phyloP scores from a whole-genome alignment of 305 asterid species.

The Ajuga reptans region DNA sequence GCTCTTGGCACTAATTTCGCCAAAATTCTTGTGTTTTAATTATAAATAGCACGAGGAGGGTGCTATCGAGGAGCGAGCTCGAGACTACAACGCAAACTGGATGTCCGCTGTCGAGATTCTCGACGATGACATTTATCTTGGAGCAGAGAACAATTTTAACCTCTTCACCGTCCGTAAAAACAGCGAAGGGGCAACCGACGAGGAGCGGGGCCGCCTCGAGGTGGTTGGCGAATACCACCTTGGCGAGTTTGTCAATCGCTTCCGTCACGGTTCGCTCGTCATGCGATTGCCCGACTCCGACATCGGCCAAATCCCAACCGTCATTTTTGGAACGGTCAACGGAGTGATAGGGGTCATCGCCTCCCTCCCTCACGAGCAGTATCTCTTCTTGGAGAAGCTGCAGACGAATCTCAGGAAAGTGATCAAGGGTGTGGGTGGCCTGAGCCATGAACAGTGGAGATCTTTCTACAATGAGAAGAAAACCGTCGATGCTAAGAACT shows the following conservation, averaged over 20 bases:
- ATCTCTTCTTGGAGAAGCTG: slow-evolving; percentile 64
- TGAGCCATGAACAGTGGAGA: slow-evolving; percentile 93
- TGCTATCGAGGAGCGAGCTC: slow-evolving; percentile 95
- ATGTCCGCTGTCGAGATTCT: slow-evolving; percentile 98
- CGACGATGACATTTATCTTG: slow-evolving; percentile 83
- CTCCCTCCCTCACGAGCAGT: slow-evolving; percentile 78
- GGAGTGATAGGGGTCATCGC: slow-evolving; percentile 88
- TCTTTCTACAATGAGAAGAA: slow-evolving; percentile 88
- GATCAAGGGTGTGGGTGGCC: slow-evolving; percentile 89
- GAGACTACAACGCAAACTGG: slow-evolving; percentile 97
- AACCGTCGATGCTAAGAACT: slow-evolving; percentile 64
- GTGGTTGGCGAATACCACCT: slow-evolving; percentile 90
- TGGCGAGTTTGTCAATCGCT: slow-evolving; percentile 82
- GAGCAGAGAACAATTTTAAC: slow-evolving; percentile 82
- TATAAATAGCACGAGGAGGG: slow-evolving; percentile 85
- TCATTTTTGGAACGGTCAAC: slow-evolving; percentile 81
- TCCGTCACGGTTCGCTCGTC: slow-evolving; percentile 82
- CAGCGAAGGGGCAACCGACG: slow-evolving; percentile 91
- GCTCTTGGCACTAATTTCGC: not conserved
- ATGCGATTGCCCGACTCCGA: slow-evolving; percentile 95
- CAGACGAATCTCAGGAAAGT: slow-evolving; percentile 66
- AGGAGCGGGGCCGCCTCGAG: slow-evolving; percentile 96
- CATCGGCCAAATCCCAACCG: slow-evolving; percentile 79
- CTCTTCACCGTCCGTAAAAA: slow-evolving; percentile 86
- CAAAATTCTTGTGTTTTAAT: slow-evolving; percentile 4